Evolutionary conservation across 1,139 yeast genomes (phyloP).

Genomic region (Groenewaldozyma auringiensis): DNA sequence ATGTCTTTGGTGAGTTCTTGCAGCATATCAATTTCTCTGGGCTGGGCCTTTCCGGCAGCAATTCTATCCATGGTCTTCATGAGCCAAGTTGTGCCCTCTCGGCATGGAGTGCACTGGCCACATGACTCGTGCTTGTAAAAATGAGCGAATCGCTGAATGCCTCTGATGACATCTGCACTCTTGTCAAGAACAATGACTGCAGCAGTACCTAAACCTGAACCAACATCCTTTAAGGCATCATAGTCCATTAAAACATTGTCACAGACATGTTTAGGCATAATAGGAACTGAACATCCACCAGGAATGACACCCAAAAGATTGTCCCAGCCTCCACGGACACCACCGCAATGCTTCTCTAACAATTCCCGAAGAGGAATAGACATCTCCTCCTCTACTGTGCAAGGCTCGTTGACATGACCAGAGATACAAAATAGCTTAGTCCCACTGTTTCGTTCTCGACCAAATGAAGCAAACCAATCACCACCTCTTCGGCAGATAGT

Average conservation of each 20-base stretch:
- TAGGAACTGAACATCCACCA: conserved; percentile 83
- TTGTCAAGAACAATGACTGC: conserved; percentile 88
- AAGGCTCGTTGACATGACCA: conserved; percentile 85
- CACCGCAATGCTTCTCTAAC: conserved; percentile 83
- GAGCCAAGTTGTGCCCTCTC: conserved; percentile 89
- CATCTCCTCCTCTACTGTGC: conserved; percentile 92
- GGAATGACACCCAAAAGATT: conserved; percentile 79
- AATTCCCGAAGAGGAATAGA: conserved; percentile 75
- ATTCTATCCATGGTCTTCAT: conserved; percentile 78
- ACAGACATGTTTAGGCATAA: conserved; percentile 60
- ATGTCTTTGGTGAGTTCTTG: conserved; percentile 74
- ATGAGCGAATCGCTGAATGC: conserved; percentile 73
- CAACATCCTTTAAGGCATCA: conserved; percentile 76
- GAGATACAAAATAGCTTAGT: conserved; percentile 78
- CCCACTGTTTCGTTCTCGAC: conserved; percentile 77
- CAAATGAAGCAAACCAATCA: conserved; percentile 74
- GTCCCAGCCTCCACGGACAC: conserved; percentile 88
- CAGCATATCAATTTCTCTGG: conserved; percentile 74
- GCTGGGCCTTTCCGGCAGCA: conserved; percentile 67
- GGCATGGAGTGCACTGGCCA: conserved; percentile 92
- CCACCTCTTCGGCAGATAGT: conserved; percentile 85
- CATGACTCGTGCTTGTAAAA: conserved; percentile 88
- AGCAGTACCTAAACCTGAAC: conserved; percentile 85
- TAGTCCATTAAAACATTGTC: conserved; percentile 72
- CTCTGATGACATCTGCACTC: conserved; percentile 73